These are phyloP conservation scores for Xylariaceae sp. DNA, from an alignment of 2,329 filamentous ascomycete species.

Conservation along the genomic window DNA sequence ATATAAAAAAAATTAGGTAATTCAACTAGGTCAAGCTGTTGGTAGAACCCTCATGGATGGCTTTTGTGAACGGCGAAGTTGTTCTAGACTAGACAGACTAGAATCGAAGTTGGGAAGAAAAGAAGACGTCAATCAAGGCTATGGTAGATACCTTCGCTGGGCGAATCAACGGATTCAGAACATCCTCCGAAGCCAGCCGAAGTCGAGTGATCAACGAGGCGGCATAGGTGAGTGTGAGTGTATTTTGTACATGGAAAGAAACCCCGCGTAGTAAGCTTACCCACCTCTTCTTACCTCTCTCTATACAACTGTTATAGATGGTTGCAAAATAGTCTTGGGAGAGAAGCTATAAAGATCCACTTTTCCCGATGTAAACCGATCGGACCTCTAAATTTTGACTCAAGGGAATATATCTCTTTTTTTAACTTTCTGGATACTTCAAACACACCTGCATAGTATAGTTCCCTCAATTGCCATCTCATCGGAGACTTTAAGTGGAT, in stretches of 20 bases:
- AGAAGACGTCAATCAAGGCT: too few species aligned
- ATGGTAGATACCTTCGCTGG: too few species aligned
- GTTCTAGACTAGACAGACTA: too few species aligned
- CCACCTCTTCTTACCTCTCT: background rate
- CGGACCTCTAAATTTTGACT: conserved; percentile 15
- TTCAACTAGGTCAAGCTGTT: too few species aligned
- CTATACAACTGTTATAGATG: background rate
- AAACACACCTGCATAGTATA: background rate
- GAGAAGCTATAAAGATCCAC: conserved; percentile 1
- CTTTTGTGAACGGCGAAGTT: too few species aligned
- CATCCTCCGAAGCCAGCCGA: too few species aligned
- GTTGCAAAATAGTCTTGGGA: background rate
- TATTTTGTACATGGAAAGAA: too few species aligned
- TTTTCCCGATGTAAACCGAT: conserved; percentile 22
- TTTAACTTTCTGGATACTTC: background rate
- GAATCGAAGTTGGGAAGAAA: too few species aligned
- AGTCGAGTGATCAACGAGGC: background rate
- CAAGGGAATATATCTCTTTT: background rate
- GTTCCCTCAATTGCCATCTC: background rate
- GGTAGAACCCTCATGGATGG: too few species aligned
- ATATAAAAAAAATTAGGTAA: too few species aligned
- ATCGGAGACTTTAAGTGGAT: background rate
- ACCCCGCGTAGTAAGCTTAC: conserved; percentile 7
- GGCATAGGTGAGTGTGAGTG: background rate
- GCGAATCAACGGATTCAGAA: too few species aligned